Base-by-base conservation (phyloP, 1,284 basidiomycete genomes). In the Phaffia rhodozyma region DNA sequence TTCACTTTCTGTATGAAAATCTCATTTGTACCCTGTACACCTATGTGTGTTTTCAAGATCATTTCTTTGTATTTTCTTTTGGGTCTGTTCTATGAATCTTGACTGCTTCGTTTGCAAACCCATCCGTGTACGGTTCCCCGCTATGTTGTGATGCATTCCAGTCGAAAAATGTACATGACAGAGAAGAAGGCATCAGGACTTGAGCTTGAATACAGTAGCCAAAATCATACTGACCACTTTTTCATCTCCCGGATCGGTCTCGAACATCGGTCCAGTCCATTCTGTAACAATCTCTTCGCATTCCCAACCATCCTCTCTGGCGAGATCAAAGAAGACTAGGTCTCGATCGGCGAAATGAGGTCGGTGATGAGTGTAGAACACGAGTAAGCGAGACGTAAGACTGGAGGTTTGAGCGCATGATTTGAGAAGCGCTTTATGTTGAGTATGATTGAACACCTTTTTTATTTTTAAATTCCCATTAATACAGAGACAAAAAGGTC, bases 351-450 rank as follows among this genome's bases (percentile, higher is more conserved):
- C 89, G 21, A 93, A 83, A 70, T 86, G 86, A 0, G 90, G 92
- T 0, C 89, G 80, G 71, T 97, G 94, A 68, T 97, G 93, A 0
- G 87, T 88, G 74, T 89, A 94, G 76, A 97, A 97, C 2, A 94
- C 89, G 1, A 97, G 82, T 2, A 91, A 80, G 60, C 79, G 81
- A 0, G 87, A 84, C 1, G 72, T 71, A 2, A 68, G 62, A 62
- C 34, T 73, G 30, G 49, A 67, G 64, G 18, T 61, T 51, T 47
- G 52, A 64, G 54, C 68, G 55, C 90, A 89, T 0, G 90, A 87
- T 29, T 80, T 79, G 16, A 97, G 80, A 23, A 97, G 78, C 0
- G 90, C 89, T 30, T 84, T 83, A 72, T 97, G 94, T 65, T 76
- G 75, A 23, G 71, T 72, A 66, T 76, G 75, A 67, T 77, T 77